These are phyloP conservation scores for Puccinia novopanici DNA, from an alignment of 1,284 basidiomycete genomes.

Conservation along the genomic window DNA sequence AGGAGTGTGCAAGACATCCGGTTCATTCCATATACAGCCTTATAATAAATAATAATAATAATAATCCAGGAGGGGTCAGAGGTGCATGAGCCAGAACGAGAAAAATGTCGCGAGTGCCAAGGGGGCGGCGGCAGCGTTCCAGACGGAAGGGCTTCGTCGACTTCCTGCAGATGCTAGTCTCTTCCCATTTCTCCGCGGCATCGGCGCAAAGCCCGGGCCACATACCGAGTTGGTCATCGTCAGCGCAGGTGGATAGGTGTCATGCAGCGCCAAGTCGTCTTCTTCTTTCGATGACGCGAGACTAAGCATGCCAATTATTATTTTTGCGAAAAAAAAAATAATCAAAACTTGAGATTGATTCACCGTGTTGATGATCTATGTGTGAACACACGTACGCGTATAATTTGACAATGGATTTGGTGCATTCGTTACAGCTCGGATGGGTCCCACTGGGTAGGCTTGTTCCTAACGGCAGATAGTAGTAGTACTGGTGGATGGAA, in stretches of 20 bases:
- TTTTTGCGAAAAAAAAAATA: too few relatives aligned
- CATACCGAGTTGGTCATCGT: conserved; percentile 25
- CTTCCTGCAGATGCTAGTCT: background rate
- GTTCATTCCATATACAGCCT: too few relatives aligned
- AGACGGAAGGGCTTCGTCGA: background rate
- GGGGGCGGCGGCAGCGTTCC: background rate
- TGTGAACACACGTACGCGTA: conserved; percentile 29
- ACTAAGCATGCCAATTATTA: background rate
- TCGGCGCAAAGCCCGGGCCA: conserved; percentile 33
- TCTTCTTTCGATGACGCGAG: background rate
- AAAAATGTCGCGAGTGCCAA: background rate
- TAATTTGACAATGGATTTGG: conserved; percentile 8
- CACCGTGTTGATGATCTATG: background rate
- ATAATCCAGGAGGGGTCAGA: too few relatives aligned
- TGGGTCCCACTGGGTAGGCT: conserved; percentile 18
- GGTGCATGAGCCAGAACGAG: background rate
- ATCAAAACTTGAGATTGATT: background rate
- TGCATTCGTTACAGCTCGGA: conserved; percentile 19
- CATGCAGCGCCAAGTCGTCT: conserved; percentile 15
- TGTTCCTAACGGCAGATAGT: conserved; percentile 35
- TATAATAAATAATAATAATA: too few relatives aligned
- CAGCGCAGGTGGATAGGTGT: conserved; percentile 7
- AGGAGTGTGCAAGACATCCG: too few relatives aligned
- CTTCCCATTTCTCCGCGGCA: background rate
- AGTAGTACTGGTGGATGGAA: conserved; percentile 29